These are phyloP conservation scores for Botrytis deweyae DNA, from an alignment of 2,329 filamentous ascomycete species.

Conservation along the genomic window DNA sequence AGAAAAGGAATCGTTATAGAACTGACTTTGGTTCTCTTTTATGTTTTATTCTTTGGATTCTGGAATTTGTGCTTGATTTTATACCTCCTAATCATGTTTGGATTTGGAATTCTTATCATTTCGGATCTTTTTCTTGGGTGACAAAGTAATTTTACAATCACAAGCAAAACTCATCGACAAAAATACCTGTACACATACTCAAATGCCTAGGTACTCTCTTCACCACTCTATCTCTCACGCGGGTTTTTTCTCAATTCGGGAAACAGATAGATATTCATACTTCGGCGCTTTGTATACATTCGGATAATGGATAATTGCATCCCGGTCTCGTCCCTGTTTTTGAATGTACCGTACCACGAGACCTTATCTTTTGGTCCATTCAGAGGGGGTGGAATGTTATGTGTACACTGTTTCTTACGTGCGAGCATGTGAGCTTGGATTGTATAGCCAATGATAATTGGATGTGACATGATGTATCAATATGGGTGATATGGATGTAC, in stretches of 20 bases:
- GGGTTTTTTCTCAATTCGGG: not conserved
- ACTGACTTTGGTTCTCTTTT: conserved; percentile 12
- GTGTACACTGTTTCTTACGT: not conserved
- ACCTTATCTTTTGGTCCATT: conserved; percentile 7
- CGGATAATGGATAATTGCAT: conserved; percentile 4
- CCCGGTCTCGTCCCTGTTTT: not conserved
- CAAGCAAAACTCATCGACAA: not conserved
- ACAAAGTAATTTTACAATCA: conserved; percentile 8
- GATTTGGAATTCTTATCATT: not conserved
- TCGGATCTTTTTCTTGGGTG: not conserved
- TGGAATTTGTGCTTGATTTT: not conserved
- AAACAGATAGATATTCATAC: not conserved
- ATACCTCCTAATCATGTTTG: not conserved
- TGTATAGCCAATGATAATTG: not conserved
- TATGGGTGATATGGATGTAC: not conserved
- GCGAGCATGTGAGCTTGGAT: not conserved
- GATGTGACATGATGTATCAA: not conserved
- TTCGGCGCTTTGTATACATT: conserved; percentile 10
- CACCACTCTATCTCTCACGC: not conserved
- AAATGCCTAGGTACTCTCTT: not conserved
- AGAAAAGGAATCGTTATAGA: conserved; percentile 33
- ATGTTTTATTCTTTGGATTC: not conserved
- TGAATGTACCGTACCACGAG: not conserved
- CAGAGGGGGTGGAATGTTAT: not conserved
- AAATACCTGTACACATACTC: not conserved